phyloP scores from a whole-genome alignment of 306 rosid genomes.

The Geum urbanum region DNA sequence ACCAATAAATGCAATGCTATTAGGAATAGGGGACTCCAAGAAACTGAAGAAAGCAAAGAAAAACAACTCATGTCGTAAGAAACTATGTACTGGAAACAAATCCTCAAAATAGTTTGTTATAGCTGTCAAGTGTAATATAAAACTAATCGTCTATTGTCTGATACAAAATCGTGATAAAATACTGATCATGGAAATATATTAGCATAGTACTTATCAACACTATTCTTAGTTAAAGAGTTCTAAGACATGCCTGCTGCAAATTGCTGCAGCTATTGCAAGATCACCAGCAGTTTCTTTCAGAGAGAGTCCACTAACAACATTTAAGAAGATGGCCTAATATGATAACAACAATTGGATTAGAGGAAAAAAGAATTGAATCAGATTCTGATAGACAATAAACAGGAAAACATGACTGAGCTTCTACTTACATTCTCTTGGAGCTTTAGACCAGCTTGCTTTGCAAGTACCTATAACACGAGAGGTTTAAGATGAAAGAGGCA shows the following conservation, averaged over 20 bases:
- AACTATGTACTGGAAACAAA: not conserved
- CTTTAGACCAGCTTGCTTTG: slow-evolving; percentile 78
- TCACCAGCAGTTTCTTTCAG: slow-evolving; percentile 89
- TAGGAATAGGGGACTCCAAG: slow-evolving; percentile 84
- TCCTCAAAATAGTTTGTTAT: not conserved
- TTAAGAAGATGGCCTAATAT: slow-evolving; percentile 60
- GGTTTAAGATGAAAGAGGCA: slow-evolving; percentile 13
- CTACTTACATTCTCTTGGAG: slow-evolving; percentile 72
- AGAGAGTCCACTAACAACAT: slow-evolving; percentile 70
- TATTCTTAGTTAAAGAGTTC: not conserved
- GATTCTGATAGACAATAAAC: slow-evolving; percentile 3
- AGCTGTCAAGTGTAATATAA: not conserved
- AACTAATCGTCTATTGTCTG: not conserved
- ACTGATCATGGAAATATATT: not conserved
- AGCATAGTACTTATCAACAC: not conserved
- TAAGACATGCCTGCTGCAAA: slow-evolving; percentile 81
- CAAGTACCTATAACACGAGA: slow-evolving; percentile 61
- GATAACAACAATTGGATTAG: slow-evolving; percentile 13
- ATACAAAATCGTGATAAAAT: not conserved
- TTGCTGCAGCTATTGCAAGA: slow-evolving; percentile 92
- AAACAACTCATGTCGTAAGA: not conserved
- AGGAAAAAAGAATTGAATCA: slow-evolving; percentile 7
- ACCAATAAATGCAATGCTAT: slow-evolving; percentile 73
- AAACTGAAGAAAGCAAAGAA: slow-evolving; percentile 45
- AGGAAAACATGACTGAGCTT: slow-evolving; percentile 6